phyloP scores from a whole-genome alignment of 139 green algal species.

The Micractinium sp. region DNA sequence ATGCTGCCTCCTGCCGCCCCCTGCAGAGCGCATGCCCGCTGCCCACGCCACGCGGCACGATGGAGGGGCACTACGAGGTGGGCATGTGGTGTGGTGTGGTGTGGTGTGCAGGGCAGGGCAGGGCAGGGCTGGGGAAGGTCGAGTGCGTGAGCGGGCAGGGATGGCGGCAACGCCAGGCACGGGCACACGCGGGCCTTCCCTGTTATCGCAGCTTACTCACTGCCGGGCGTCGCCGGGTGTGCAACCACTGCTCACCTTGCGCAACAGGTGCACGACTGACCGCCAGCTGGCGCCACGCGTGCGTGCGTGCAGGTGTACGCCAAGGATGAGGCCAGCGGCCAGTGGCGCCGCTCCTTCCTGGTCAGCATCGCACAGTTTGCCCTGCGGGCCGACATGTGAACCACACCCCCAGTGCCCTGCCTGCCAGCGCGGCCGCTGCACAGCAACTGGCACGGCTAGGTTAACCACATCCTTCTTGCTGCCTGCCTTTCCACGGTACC shows the following conservation, averaged over 20 bases:
- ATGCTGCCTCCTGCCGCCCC: neutral
- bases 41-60: constrained; percentile 66
- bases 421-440: neutral
- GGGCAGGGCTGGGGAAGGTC: no score
- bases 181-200: no score
- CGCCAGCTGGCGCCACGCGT: no score
- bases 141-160: no score
- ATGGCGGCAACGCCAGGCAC: no score
- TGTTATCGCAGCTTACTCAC: no score
- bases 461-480: no score
- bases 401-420: neutral
- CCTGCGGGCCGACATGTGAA: constrained; percentile 17
- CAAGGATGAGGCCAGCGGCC: neutral
- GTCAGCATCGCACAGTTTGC: constrained; percentile 37
- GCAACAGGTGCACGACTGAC: no score
- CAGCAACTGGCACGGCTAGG: neutral
- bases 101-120: no score
- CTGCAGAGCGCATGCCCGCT: constrained; percentile 66
- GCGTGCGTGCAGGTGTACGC: constrained; percentile 22
- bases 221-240: no score
- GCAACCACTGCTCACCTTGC: no score
- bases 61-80: constrained; percentile 71
- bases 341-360: constrained; percentile 38
- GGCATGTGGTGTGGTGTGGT: neutral
- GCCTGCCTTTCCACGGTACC: no score